Base-by-base conservation (phyloP, 352 stramenopile species). In the Blastocystis sp. region DNA sequence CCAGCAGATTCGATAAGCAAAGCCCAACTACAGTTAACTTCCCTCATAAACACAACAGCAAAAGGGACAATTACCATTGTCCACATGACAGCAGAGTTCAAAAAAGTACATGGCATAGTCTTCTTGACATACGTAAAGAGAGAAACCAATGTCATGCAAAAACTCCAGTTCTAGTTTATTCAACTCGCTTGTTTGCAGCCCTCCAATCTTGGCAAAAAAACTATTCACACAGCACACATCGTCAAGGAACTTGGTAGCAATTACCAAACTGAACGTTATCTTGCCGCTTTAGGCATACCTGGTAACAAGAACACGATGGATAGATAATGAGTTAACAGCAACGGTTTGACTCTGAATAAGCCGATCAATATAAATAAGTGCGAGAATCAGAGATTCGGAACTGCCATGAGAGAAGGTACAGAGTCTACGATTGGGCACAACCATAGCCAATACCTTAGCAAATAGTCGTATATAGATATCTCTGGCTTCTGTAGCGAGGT, bases 341-440 rank as follows among this genome's bases (percentile, higher is more conserved):
- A 84, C 54, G 4, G 47, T 23, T 29, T 66, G 34, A 64, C 73
- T 84, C 53, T 84, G 73, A 68, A 84, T 84, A n/a, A 84, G 26
- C 15, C 73, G 73, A 84, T 84, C 73, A 29, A 84, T 66, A 45
- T 84, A 84, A 41, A 84, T 61, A 23, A 84, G 73, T 26, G 50
- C 43, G 18, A 84, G 53, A 45, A 84, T 45, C 23, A 84, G 73
- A 18, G 20, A 68, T 20, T 84, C 73, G 13, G n/a, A 13, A n/a
- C 73, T 68, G 41, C 73, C 64, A 18, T 47, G 5, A 5, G 73
- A 66, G 26, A 55, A 84, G 13, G 13, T 69, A 45, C 43, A 84
- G 26, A 84, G 15, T 69, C 73, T 84, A 68, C 6, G 50, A 13
- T 47, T n/a, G 47, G 9, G 8, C 7, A 1, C 11, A 13, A 3